These are phyloP conservation scores for Fusarium continuum DNA, from an alignment of 2,329 filamentous ascomycete genomes.

Conservation along the genomic window DNA sequence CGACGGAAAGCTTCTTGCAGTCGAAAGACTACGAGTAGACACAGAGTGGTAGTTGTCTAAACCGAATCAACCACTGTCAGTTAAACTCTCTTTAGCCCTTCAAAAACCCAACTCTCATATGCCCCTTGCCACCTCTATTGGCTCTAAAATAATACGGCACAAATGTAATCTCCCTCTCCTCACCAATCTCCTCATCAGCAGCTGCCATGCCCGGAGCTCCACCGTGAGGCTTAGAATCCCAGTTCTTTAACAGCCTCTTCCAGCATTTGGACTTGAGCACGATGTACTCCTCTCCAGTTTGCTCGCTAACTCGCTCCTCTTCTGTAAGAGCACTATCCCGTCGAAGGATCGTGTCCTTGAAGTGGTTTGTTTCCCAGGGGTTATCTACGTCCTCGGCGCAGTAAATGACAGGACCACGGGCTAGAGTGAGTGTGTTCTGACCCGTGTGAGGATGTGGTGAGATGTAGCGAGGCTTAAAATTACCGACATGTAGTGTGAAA, in stretches of 20 bases:
- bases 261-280: constrained; percentile 19
- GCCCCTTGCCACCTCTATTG: constrained; percentile 16
- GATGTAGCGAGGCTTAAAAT: constrained; percentile 59
- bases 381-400: constrained; percentile 62
- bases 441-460: constrained; percentile 65
- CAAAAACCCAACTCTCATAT: constrained; percentile 32
- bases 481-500: constrained; percentile 51
- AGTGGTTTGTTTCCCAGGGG: constrained; percentile 21
- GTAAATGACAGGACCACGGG: constrained; percentile 67
- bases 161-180: background rate
- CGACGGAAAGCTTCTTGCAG: too few relatives aligned
- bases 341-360: constrained; percentile 17
- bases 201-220: background rate
- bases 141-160: constrained; percentile 27
- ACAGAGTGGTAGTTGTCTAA: too few relatives aligned
- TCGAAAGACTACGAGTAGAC: too few relatives aligned
- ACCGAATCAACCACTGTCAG: too few relatives aligned
- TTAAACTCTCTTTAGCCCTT: background rate
- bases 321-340: background rate
- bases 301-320: background rate
- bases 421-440: constrained; percentile 63
- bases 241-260: background rate
- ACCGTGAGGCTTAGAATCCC: accelerated
- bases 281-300: constrained; percentile 19
- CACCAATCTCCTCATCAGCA: background rate